Evolutionary conservation across 169 alveolate genomes (phyloP).

Genomic region (Neospora caninum): DNA sequence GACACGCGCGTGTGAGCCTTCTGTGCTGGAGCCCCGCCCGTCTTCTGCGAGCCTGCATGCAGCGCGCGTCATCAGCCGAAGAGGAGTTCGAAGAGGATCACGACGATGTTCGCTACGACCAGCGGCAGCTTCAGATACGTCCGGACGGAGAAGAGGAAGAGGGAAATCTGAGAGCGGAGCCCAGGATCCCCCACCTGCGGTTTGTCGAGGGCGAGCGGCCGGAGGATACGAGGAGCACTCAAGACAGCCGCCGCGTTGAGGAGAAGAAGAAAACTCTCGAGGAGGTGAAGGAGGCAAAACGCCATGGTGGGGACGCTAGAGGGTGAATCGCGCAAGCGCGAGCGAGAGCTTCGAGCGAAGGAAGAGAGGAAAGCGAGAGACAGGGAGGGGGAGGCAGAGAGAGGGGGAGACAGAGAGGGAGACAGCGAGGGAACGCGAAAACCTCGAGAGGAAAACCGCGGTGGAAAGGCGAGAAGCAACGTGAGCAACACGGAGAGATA

Average conservation of each 20-base stretch:
- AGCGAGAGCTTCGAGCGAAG: neutral
- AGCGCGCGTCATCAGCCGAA: slow-evolving; percentile 4
- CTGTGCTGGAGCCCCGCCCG: too few relatives aligned
- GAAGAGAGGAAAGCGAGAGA: neutral
- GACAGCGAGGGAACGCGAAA: neutral
- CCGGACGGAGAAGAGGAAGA: slow-evolving; percentile 43
- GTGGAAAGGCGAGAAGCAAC: neutral
- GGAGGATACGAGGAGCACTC: slow-evolving; percentile 18
- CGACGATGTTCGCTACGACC: neutral
- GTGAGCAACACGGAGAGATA: neutral
- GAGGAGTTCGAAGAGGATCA: slow-evolving; percentile 37
- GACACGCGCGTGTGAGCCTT: too few relatives aligned
- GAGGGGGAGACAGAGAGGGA: neutral
- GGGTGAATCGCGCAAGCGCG: neutral
- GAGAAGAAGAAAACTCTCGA: slow-evolving; percentile 24
- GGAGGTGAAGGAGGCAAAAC: slow-evolving; percentile 12
- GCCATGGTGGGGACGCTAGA: slow-evolving; percentile 12
- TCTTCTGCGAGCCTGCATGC: too few relatives aligned
- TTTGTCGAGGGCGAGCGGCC: slow-evolving; percentile 18
- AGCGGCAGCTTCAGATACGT: slow-evolving; percentile 28
- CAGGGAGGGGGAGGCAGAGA: neutral
- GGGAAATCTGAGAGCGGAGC: neutral
- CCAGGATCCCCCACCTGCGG: slow-evolving; percentile 18
- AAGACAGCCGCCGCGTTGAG: slow-evolving; percentile 41
- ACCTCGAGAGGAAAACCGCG: neutral